phyloP scores from a whole-genome alignment of 2,329 filamentous ascomycete species.

The Fusarium pilosicola region DNA sequence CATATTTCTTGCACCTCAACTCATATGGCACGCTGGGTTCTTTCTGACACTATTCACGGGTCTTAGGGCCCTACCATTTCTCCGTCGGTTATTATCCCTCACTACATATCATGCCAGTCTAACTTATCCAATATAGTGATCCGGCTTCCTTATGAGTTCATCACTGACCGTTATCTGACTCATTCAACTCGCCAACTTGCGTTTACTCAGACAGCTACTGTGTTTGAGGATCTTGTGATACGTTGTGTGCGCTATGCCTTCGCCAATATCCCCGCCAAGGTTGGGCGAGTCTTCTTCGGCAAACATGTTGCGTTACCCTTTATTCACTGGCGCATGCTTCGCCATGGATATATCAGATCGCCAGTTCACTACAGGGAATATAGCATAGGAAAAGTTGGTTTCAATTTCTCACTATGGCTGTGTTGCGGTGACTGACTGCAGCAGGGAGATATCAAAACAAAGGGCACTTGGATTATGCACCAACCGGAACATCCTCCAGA shows the following conservation, averaged over 20 bases:
- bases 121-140: constrained; percentile 42
- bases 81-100: constrained; percentile 60
- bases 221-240: constrained; percentile 81
- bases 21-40: constrained; percentile 74
- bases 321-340: constrained; percentile 77
- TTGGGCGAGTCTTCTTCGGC: constrained; percentile 81
- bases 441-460: constrained; percentile 55
- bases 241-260: constrained; percentile 84
- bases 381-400: constrained; percentile 44
- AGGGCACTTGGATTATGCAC: constrained; percentile 76
- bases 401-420: neutral
- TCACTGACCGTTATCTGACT: constrained; percentile 48
- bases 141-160: constrained; percentile 44
- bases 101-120: neutral
- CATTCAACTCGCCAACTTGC: constrained; percentile 54
- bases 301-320: constrained; percentile 79
- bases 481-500: constrained; percentile 72
- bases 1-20: constrained; percentile 74
- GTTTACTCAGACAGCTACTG: constrained; percentile 75
- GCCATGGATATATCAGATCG: constrained; percentile 72
- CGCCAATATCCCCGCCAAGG: constrained; percentile 71
- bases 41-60: constrained; percentile 66
- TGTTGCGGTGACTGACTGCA: neutral
- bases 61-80: constrained; percentile 73
- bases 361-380: constrained; percentile 72